Conservation (phyloP, 495 filamentous ascomycete species). For the Penicillium manginii region DNA sequence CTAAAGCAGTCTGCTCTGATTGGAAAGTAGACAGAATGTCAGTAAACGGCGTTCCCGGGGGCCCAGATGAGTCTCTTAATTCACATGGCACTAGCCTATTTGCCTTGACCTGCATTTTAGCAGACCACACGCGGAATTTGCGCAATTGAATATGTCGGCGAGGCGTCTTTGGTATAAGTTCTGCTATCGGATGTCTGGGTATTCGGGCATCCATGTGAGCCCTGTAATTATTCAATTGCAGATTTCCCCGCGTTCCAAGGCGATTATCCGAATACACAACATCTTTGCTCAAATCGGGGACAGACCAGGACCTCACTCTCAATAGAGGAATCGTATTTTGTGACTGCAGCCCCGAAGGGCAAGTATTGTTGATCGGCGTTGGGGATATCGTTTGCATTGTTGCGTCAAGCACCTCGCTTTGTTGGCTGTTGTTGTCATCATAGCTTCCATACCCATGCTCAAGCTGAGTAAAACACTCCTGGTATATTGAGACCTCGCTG, state of each 20-base stretch:
- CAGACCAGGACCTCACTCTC: neutral
- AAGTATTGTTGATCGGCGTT: neutral
- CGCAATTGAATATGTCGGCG: slow-evolving; percentile 5
- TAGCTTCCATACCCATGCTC: neutral
- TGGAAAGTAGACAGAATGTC: slow-evolving; percentile 32
- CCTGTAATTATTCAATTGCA: neutral
- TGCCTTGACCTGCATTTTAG: slow-evolving; percentile 40
- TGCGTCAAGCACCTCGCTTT: neutral
- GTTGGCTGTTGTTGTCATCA: neutral
- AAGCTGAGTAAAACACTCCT: neutral
- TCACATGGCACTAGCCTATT: slow-evolving; percentile 9
- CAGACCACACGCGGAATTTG: slow-evolving; percentile 43
- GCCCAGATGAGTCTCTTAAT: slow-evolving; percentile 28
- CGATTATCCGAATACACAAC: neutral
- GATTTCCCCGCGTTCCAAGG: neutral
- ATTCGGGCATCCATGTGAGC: neutral
- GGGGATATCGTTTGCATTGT: neutral
- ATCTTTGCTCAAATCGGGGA: neutral
- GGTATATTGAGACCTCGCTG: neutral
- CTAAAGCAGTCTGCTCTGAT: slow-evolving; percentile 21
- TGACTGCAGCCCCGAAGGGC: neutral
- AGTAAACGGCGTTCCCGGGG: slow-evolving; percentile 43
- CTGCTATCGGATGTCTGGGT: neutral
- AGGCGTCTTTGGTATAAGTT: too few relatives aligned
- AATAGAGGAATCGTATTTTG: neutral